These are phyloP conservation scores for Heterobasidion parviporum DNA, from an alignment of 1,284 basidiomycete genomes.

Conservation along the genomic window DNA sequence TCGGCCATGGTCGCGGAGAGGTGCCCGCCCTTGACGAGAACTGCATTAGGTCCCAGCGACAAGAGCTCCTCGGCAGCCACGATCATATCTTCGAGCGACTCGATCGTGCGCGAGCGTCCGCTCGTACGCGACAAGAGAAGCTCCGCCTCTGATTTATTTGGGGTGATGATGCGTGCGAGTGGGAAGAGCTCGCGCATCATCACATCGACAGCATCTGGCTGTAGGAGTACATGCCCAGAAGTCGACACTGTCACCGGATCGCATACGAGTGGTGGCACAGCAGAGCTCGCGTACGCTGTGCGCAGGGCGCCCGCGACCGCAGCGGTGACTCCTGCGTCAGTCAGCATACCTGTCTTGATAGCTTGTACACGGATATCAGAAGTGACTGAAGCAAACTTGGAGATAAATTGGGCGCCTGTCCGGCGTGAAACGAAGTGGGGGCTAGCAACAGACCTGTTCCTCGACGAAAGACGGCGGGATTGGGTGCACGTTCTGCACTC, in stretches of 20 bases:
- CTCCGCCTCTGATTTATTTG: conserved; percentile 81
- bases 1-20: conserved; percentile 38
- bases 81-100: conserved; percentile 56
- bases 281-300: conserved; percentile 21
- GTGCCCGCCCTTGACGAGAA: conserved; percentile 90
- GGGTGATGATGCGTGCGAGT: conserved; percentile 71
- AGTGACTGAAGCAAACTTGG: conserved; percentile 66
- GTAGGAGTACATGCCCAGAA: conserved; percentile 77
- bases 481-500: conserved; percentile 69
- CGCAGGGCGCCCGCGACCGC: conserved; percentile 39
- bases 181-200: conserved; percentile 66
- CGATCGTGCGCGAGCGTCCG: conserved; percentile 26
- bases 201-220: conserved; percentile 55
- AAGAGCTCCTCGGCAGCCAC: conserved; percentile 48
- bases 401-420: not conserved
- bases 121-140: conserved; percentile 46
- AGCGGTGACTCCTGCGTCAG: conserved; percentile 39
- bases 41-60: conserved; percentile 42
- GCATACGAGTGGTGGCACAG: conserved; percentile 55
- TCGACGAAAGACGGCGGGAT: conserved; percentile 62
- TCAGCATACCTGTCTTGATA: conserved; percentile 90
- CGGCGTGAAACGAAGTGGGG: not conserved
- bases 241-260: conserved; percentile 95
- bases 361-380: conserved; percentile 68
- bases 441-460: conserved; percentile 46